Evolutionary conservation across 495 filamentous ascomycete species (phyloP), one percentile per base, ranked within the genome.

Genomic region (Articulospora tetracladia): DNA sequence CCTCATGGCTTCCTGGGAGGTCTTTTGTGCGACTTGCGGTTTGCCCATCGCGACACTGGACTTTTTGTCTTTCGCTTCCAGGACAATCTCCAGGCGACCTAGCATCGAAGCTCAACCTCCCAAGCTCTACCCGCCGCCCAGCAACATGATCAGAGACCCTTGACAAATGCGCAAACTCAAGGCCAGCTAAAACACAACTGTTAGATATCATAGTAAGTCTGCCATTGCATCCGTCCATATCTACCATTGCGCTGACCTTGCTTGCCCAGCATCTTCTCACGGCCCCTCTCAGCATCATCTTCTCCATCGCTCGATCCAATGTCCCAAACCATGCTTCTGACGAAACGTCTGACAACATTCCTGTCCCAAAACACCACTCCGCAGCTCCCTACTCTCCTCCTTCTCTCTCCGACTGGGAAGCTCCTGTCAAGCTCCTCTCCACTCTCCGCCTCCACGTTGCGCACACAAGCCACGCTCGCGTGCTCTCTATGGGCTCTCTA

Each of bases 391-490:
- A 66, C 64, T 20, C 56, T 71, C n/a, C 53, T 68, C 32, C 64
- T 71, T 22, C 41, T 68, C 41, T 63, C 69, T 0, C 65, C 69
- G 0, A 59, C 64, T 8, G 69, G 69, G 44, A 65, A 67, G 28
- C 64, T 71, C 2, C 64, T 71, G 39, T 63, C 67, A 32, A 58
- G 41, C 51, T 61, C 67, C 49, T 66, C 62, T 46, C 54, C 67
- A 10, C 60, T 64, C 15, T 54, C 69, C 17, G 63, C 65, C 28
- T 64, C 66, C 1, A 65, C 34, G 15, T 66, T 72, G 13, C 67
- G 69, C 26, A 67, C 60, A 0, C 69, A 70, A 59, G 63, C 69
- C 17, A 70, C 69, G 1, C 65, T 68, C 20, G 69, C 67, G 0
- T 60, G 57, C 61, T 63, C 62, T 2, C 61, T 72, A 26, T 72